These are phyloP conservation scores for Heliamphora pulchella DNA, from an alignment of 179 eudicot genomes.

Conservation along the genomic window DNA sequence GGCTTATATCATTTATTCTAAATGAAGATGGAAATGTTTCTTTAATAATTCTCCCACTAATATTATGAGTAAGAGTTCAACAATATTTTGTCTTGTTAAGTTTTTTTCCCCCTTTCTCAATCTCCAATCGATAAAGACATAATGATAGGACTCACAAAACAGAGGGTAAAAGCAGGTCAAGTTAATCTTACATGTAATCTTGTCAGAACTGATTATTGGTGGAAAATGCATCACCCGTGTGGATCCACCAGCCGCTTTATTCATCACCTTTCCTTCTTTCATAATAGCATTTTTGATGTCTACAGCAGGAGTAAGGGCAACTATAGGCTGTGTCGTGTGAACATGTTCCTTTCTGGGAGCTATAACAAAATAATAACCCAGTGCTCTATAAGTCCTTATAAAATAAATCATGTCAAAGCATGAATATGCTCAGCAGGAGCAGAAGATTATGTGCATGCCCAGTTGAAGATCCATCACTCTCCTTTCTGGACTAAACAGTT, in stretches of 20 bases:
- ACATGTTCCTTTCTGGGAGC: slow-evolving; percentile 2
- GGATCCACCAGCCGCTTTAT: neutral
- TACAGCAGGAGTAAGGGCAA: neutral
- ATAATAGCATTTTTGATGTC: neutral
- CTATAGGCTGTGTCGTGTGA: neutral
- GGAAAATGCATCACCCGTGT: neutral
- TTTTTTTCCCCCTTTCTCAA: neutral
- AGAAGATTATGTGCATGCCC: neutral
- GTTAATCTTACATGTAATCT: slow-evolving; percentile 7
- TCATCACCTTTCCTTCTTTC: neutral
- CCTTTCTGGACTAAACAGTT: neutral
- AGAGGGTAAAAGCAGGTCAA: neutral
- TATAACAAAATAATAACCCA: neutral
- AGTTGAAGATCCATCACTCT: neutral
- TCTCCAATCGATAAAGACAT: neutral
- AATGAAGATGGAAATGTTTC: too few species aligned
- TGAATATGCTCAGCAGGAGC: neutral
- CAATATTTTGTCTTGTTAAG: too few species aligned
- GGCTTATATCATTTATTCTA: neutral
- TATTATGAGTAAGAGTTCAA: neutral
- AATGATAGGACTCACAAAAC: neutral
- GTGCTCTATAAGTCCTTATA: neutral
- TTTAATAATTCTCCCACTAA: neutral
- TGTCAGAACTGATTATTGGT: neutral
- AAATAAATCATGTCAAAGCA: neutral